A percentile compares a stretch with the other conserved stretches of the same genome.
phyloP scores from a whole-genome alignment of 495 filamentous ascomycete genomes.

The Usnea hakonensis region DNA sequence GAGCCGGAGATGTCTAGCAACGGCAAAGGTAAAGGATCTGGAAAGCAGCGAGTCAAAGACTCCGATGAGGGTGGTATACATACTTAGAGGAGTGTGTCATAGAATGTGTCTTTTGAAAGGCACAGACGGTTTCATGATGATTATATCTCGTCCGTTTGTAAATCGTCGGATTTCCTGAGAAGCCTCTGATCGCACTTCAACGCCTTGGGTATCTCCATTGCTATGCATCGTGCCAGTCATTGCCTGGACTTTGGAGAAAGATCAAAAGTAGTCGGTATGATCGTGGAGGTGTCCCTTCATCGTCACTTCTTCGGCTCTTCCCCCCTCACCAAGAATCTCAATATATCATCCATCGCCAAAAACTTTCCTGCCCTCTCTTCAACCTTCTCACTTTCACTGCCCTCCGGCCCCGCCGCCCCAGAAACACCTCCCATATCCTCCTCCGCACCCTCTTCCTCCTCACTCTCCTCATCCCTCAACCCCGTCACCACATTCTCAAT shows the following conservation, averaged over 20 bases:
- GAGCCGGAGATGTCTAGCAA: not conserved
- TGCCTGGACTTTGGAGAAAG: not conserved
- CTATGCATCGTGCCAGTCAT: not conserved
- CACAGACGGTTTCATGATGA: not conserved
- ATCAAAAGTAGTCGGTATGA: not conserved
- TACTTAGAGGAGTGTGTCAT: not conserved
- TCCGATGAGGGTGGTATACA: not conserved
- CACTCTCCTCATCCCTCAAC: slow-evolving; percentile 47
- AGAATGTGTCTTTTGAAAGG: not conserved
- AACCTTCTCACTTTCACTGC: slow-evolving; percentile 32
- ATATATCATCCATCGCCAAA: slow-evolving; percentile 42
- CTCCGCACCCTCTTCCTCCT: slow-evolving; percentile 46
- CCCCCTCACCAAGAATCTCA: slow-evolving; percentile 51
- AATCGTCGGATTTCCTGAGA: not conserved
- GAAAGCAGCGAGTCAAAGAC: not conserved
- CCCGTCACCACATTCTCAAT: slow-evolving; percentile 67
- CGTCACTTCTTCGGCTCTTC: slow-evolving; percentile 28
- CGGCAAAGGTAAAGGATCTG: not conserved
- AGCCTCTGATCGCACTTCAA: not conserved
- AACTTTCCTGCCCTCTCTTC: slow-evolving; percentile 36
- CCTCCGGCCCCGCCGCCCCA: slow-evolving; percentile 35
- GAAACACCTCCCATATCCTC: slow-evolving; percentile 44
- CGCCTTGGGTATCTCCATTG: not conserved
- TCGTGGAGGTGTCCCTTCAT: not conserved
- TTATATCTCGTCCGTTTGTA: not conserved